Evolutionary conservation across 148 eudicot species (phyloP), one percentile per base, ranked within the genome.

Genomic region (Bassia scoparia): DNA sequence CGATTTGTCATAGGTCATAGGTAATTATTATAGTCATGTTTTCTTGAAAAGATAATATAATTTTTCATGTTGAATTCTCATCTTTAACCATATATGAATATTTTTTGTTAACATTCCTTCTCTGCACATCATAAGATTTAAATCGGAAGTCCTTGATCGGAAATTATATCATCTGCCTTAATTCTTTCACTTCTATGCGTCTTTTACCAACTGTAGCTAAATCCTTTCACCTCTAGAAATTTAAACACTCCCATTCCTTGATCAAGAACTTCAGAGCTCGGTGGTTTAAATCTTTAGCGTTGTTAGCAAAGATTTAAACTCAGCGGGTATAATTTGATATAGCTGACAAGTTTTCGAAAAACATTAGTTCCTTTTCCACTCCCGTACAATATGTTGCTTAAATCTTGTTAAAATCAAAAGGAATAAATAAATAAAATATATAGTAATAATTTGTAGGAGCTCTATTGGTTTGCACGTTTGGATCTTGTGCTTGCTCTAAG

Each of bases 1-100:
- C 87, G 91, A 78, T 92, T 92, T 79, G 96, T 92, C 70, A 92
- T 92, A 73, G 97, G 97, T 56, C 97, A 92, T 86, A 92, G 97
- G 96, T 90, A 69, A 37, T 67, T 80, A 34, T 29, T 16, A 27
- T 41, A 44, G 68, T 54, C 37, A 31, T 67, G 70, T 67, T 48
- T 71, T 18, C 26, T 8, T 41, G 8, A 11, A 41, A 41, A 41
- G n/a, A 41, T 1, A 8, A 3, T 8, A 8, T 8, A 7, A 8
- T 41, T 41, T 8, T 11, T 41, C 46, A 41, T 41, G 46, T 41
- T 41, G 11, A 41, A 41, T 17, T n/a, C 16, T 33, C 68, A 21
- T 70, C 46, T 64, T 61, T 53, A 49, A 49, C 53, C 23, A 11
- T 31, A 56, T n/a, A 8, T 50, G 38, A 18, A 38, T 21, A 8